phyloP scores from a whole-genome alignment of 2,329 filamentous ascomycete species.

The Alternaria atra region DNA sequence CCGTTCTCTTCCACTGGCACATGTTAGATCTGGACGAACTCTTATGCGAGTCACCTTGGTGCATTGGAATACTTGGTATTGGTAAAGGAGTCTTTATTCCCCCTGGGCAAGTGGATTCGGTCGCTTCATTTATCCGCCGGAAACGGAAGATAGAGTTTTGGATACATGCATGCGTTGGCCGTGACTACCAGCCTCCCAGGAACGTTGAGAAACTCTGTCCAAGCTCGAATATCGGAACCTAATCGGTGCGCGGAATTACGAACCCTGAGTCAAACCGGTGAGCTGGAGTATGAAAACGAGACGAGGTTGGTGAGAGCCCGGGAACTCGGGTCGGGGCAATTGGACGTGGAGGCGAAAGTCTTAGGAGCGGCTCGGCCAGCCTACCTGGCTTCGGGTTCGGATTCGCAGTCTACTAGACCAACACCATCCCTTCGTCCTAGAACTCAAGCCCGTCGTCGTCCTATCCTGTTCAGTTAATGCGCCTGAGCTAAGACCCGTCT shows the following conservation, averaged over 20 bases:
- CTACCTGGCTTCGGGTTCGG: neutral
- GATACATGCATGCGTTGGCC: slow-evolving; percentile 1
- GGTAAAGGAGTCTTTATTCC: neutral
- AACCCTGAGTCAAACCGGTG: neutral
- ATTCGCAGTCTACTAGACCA: neutral
- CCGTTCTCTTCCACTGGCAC: neutral
- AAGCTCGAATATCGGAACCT: neutral
- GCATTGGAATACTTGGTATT: neutral
- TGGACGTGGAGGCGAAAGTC: neutral
- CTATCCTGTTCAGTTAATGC: neutral
- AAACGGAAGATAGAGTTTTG: neutral
- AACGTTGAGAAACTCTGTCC: neutral
- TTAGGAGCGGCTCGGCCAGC: neutral
- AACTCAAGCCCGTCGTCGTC: neutral
- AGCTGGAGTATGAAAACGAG: neutral
- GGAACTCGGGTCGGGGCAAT: neutral
- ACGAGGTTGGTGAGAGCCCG: neutral
- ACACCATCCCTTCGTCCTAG: neutral
- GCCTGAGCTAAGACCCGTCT: neutral
- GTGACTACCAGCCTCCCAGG: neutral
- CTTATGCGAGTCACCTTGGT: neutral
- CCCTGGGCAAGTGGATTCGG: neutral
- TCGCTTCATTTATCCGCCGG: neutral
- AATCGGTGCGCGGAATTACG: neutral
- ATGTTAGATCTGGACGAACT: neutral